Evolutionary conservation across 2,329 filamentous ascomycete species (phyloP), one percentile per base, ranked within the genome.

Genomic region (Lasiodiplodia gonubiensis): DNA sequence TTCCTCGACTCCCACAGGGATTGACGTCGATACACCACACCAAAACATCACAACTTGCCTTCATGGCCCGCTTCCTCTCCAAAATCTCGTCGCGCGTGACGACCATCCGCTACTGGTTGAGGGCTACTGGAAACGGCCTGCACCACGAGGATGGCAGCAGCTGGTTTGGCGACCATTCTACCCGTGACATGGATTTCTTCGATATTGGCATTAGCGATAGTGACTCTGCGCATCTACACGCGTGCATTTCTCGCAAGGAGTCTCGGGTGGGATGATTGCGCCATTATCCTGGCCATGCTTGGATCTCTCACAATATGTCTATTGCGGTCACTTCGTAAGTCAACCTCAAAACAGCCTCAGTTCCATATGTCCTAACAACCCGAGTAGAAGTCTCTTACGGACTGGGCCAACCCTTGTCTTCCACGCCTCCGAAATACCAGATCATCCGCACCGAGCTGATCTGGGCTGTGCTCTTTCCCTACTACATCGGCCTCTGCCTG

Each of bases 401-500:
- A n/a, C 51, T 67, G 21, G 64, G 64, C 4, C 18, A 35, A 23
- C 64, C 49, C 21, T n/a, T 67, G 16, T 7, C 30, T 11, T n/a
- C 39, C 7, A 33, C 52, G 3, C 64, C 64, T 3, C 46, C 39
- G 12, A 8, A 27, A 23, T 39, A 60, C 46, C 27, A 46, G 30
- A 6, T 33, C n/a, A 11, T 35, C 27, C 51, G 39, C 54, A 4
- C 25, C 33, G 12, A 21, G 42, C 21, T 67, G 30, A 54, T 33
- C 4, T 67, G 64, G 64, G 33, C 46, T 14, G 46, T 23, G 6
- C 54, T 67, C 8, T 67, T 67, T 11, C 64, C 64, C 23, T 69
- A 69, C 55, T 69, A 66, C 52, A n/a, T 37, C 54, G 21, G 42
- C 30, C 64, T 65, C 18, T 67, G 64, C 51, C 46, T 69, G 46